phyloP scores from a whole-genome alignment of 805 yeast genomes.

The Yarrowia sp. region DNA sequence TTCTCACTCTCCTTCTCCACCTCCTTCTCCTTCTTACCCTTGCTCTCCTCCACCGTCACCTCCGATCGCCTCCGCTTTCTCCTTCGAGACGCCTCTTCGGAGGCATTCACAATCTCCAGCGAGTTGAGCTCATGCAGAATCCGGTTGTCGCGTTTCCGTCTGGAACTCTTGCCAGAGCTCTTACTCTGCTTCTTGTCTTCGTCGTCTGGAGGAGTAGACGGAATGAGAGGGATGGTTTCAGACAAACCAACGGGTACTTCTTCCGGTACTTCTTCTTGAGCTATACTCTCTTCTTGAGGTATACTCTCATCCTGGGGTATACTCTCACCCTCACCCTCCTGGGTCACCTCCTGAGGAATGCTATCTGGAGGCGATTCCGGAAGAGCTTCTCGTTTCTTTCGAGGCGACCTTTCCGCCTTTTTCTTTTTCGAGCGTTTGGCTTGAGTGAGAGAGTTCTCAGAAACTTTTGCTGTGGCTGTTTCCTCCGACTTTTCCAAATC shows the following conservation, averaged over 20 bases:
- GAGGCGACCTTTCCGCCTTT: neutral
- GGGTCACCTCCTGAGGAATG: neutral
- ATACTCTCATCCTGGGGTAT: neutral
- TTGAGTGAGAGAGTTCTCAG: no score
- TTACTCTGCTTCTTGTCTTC: conserved; percentile 5
- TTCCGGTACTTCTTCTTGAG: no score
- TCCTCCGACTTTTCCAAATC: no score
- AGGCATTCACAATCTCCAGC: conserved; percentile 10
- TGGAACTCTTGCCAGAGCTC: neutral
- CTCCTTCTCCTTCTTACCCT: neutral
- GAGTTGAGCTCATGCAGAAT: conserved; percentile 22
- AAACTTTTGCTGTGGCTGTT: no score
- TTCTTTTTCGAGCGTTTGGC: no score
- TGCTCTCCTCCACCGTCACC: neutral
- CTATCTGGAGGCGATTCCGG: conserved; percentile 21
- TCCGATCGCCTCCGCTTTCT: conserved; percentile 5
- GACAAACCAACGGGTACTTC: no score
- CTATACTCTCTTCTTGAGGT: neutral
- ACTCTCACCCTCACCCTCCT: no score
- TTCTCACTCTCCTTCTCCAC: neutral
- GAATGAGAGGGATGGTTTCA: conserved; percentile 25
- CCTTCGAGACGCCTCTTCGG: conserved; percentile 2
- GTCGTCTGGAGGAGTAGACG: conserved; percentile 31
- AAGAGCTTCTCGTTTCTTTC: neutral
- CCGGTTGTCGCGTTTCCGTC: conserved; percentile 12